A percentile compares a stretch with the other conserved stretches of the same genome.
Conservation (phyloP, 495 filamentous ascomycete genomes). For the Rusavskia elegans region DNA sequence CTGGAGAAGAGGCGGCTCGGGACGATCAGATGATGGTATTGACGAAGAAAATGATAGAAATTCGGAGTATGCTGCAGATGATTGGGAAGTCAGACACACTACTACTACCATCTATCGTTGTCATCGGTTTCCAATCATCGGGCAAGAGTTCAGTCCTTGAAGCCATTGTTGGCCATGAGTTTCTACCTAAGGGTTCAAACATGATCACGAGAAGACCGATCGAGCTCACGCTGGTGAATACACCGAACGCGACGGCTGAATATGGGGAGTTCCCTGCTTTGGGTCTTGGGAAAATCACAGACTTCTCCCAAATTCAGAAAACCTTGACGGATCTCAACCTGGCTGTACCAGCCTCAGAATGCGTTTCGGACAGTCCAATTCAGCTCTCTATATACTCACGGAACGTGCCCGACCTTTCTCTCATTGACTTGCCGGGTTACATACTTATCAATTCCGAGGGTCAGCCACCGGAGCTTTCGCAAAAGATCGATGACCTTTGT, state of each 20-base stretch:
- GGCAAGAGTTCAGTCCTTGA: slow-evolving; percentile 97
- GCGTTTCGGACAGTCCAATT: slow-evolving; percentile 93
- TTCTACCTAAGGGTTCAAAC: slow-evolving; percentile 90
- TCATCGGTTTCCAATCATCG: slow-evolving; percentile 95
- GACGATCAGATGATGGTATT: slow-evolving; percentile 99
- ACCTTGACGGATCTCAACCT: slow-evolving; percentile 91
- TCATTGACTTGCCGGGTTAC: slow-evolving; percentile 94
- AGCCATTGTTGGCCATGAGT: slow-evolving; percentile 95
- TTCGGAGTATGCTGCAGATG: slow-evolving; percentile 73
- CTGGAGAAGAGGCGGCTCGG: slow-evolving; percentile 47
- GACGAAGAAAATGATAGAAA: slow-evolving; percentile 99
- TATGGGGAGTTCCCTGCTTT: slow-evolving; percentile 95
- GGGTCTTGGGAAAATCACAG: slow-evolving; percentile 76
- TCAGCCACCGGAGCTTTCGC: slow-evolving; percentile 81
- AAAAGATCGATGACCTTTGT: slow-evolving; percentile 90
- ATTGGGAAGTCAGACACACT: slow-evolving; percentile 82
- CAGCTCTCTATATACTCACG: slow-evolving; percentile 90
- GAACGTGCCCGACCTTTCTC: slow-evolving; percentile 84
- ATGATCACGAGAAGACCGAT: slow-evolving; percentile 97
- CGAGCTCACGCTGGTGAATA: slow-evolving; percentile 92
- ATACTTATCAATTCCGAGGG: slow-evolving; percentile 87
- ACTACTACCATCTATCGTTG: slow-evolving; percentile 87
- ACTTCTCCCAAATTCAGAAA: slow-evolving; percentile 83
- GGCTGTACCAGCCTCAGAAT: slow-evolving; percentile 75
- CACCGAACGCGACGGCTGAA: slow-evolving; percentile 73